Conservation (phyloP, 148 eudicot species). For the Vaccinium darrowii region DNA sequence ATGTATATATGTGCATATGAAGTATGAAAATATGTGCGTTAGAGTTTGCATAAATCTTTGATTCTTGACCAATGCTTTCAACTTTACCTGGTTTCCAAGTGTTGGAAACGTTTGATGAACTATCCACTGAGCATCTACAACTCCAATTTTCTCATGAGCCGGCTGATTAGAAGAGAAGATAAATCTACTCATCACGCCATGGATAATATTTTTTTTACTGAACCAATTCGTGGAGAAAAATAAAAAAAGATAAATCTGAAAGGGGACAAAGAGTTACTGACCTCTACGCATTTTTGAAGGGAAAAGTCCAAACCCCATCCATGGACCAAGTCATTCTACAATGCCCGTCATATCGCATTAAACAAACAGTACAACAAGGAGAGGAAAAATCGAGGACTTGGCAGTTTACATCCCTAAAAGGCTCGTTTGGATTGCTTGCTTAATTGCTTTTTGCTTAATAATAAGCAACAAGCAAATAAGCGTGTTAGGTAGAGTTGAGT, state of each 20-base stretch:
- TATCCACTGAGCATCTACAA: slow-evolving; percentile 90
- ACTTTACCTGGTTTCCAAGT: slow-evolving; percentile 70
- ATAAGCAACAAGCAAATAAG: not conserved
- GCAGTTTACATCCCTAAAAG: not conserved
- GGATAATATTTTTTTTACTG: not conserved
- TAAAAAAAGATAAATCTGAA: not conserved
- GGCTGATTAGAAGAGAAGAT: slow-evolving; percentile 49
- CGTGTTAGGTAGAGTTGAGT: not conserved
- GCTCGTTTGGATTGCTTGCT: not conserved
- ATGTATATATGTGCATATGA: not conserved
- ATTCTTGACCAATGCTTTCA: not conserved
- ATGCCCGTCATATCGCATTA: slow-evolving; percentile 5
- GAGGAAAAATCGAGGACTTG: not conserved
- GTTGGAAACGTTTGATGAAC: slow-evolving; percentile 75
- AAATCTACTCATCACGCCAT: not conserved
- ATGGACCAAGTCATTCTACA: slow-evolving; percentile 93
- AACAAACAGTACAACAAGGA: not conserved
- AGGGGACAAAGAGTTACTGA: slow-evolving; percentile 23
- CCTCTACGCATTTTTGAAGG: slow-evolving; percentile 81
- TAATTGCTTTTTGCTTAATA: not conserved
- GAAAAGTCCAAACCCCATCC: slow-evolving; percentile 98
- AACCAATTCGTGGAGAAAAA: not conserved
- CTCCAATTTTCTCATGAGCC: slow-evolving; percentile 85
- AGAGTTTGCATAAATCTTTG: not conserved
- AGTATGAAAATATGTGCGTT: not conserved